A percentile compares a stretch with the other conserved stretches of the same genome.
Evolutionary conservation across 352 stramenopile species (phyloP).

Genomic region (Blastocystis sp.): DNA sequence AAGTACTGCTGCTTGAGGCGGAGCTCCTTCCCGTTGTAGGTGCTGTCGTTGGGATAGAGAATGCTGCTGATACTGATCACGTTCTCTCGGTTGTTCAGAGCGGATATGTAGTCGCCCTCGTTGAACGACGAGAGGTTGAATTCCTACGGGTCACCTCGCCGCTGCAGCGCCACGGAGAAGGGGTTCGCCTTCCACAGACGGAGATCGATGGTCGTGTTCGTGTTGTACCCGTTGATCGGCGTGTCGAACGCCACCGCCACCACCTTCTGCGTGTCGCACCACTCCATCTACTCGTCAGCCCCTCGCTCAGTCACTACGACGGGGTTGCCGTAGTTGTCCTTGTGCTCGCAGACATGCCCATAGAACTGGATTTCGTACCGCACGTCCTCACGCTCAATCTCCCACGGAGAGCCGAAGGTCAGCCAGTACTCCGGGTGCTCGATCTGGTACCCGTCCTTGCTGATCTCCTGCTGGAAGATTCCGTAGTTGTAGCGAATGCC

Average conservation of each 20-base stretch:
- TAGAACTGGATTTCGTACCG: constrained; percentile 76
- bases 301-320: neutral
- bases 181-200: constrained; percentile 75
- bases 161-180: neutral
- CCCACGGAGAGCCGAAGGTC: constrained; percentile 76
- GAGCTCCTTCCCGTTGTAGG: constrained; percentile 76
- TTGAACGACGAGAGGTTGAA: constrained; percentile 76
- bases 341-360: constrained; percentile 43
- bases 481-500: constrained; percentile 77
- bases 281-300: constrained; percentile 27
- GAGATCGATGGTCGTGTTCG: constrained; percentile 76
- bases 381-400: constrained; percentile 76
- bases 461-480: constrained; percentile 76
- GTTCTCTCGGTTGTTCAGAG: constrained; percentile 71
- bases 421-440: constrained; percentile 77
- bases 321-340: constrained; percentile 55
- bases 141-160: constrained; percentile 19
- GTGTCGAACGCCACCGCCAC: constrained; percentile 75
- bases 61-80: constrained; percentile 75
- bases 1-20: constrained; percentile 78
- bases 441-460: constrained; percentile 73
- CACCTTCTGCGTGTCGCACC: constrained; percentile 74
- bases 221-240: constrained; percentile 76
- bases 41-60: constrained; percentile 76
- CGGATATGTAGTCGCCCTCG: constrained; percentile 75